Evolutionary conservation across 129 eudicot genomes (phyloP), one percentile per base, ranked within the genome.

Genomic region (Saussurea involucrata): DNA sequence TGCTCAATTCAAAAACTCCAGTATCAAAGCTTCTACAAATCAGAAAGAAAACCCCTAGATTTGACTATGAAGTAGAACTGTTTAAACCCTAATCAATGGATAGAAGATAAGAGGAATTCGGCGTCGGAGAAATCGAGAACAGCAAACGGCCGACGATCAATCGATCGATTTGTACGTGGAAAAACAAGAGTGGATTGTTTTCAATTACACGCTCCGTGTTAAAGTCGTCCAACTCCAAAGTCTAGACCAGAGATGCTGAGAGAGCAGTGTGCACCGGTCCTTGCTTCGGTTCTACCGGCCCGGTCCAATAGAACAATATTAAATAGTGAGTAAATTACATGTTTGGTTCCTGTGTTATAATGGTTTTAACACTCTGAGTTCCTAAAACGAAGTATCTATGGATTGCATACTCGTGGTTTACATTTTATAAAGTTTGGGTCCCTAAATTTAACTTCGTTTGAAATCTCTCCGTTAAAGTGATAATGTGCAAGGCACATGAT

Each of bases 91-190:
- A 75, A 34, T 37, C 3, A 2, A 7, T 73, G 3, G 31, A 22
- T 9, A 34, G 68, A 22, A 36, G 69, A 57, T 28, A 57, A 11
- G 78, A 32, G 4, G 67, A 21, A 60, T 60, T 8, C 24, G 69
- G 24, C 69, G 69, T 69, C 78, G 67, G 68, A 73, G 77, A 74
- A 74, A 74, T 61, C 71, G 40, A 75, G 71, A 63, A 75, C 27
- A 24, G 8, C 24, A 75, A 75, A 37, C 63, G 71, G 71, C 27
- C 69, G 70, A 74, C 24, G 69, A 60, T 8, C 68, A 69, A 24
- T 58, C 24, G 69, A 73, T 34, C 33, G 73, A 61, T 31, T 40
- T 0, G 9, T 11, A 4, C 6, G 60, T 49, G 60, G 60, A 49
- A n/a, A 49, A 49, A 15, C 60, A 49, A 49, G 7, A 17, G 21